These are phyloP conservation scores for Quercus dentata DNA, from an alignment of 306 rosid species.

Conservation along the genomic window DNA sequence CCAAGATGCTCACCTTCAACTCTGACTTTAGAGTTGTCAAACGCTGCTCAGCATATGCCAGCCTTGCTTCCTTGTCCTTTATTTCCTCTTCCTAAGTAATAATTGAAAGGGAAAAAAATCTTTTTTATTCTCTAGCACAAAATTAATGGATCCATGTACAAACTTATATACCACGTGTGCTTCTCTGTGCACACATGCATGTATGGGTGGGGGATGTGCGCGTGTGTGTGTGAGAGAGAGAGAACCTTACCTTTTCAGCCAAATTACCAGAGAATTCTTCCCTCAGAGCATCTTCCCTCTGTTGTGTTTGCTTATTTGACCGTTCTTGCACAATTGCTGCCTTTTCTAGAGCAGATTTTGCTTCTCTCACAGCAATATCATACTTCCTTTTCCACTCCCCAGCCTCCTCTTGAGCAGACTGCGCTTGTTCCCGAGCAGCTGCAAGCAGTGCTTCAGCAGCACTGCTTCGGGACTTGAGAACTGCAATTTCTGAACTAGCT, in stretches of 20 bases:
- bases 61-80: slow-evolving; percentile 59
- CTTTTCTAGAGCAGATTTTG: slow-evolving; percentile 85
- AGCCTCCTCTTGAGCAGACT: slow-evolving; percentile 97
- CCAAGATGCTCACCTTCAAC: slow-evolving; percentile 63
- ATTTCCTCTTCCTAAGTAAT: slow-evolving; percentile 75
- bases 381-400: slow-evolving; percentile 94
- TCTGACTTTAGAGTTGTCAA: slow-evolving; percentile 69
- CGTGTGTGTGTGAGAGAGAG: background rate
- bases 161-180: background rate
- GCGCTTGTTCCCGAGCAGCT: slow-evolving; percentile 86
- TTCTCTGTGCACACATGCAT: background rate
- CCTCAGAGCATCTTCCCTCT: slow-evolving; percentile 89
- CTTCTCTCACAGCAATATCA: slow-evolving; percentile 77
- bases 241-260: slow-evolving; percentile 66
- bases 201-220: background rate
- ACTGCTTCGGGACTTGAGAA: slow-evolving; percentile 74
- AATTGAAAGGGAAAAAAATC: slow-evolving; percentile 19
- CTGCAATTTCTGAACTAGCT: slow-evolving; percentile 72
- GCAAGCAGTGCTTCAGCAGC: slow-evolving; percentile 94
- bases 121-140: background rate
- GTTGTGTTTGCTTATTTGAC: slow-evolving; percentile 63
- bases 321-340: slow-evolving; percentile 87
- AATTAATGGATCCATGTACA: background rate
- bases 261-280: slow-evolving; percentile 69
- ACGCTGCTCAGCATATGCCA: slow-evolving; percentile 78